phyloP scores from a whole-genome alignment of 169 alveolate genomes.

The Blepharisma undulans region DNA sequence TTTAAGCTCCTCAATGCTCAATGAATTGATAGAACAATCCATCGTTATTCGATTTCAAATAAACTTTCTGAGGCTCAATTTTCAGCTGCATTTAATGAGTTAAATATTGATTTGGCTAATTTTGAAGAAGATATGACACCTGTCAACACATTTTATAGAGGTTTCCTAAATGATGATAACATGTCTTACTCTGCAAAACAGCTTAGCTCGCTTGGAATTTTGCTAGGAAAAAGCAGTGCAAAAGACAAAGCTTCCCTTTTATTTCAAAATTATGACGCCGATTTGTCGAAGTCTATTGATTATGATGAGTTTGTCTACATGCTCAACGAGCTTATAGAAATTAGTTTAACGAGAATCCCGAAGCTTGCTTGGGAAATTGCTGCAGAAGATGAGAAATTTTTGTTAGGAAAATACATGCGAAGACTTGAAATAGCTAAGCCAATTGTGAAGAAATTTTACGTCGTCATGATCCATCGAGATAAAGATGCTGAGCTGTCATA shows the following conservation, averaged over 20 bases:
- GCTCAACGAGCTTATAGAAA: background rate
- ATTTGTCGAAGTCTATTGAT: background rate
- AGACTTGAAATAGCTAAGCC: background rate
- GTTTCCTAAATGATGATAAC: background rate
- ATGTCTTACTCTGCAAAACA: background rate
- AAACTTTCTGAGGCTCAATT: background rate
- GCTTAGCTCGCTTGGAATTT: constrained; percentile 9
- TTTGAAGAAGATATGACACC: background rate
- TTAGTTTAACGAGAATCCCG: background rate
- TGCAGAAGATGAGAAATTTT: background rate
- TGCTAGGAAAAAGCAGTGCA: background rate
- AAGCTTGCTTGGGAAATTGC: background rate
- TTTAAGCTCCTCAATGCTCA: background rate
- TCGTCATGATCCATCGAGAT: background rate
- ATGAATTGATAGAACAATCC: background rate
- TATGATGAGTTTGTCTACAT: background rate
- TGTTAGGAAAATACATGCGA: background rate
- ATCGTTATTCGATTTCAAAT: background rate
- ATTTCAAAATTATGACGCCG: constrained; percentile 5
- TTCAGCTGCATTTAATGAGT: background rate
- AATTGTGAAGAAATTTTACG: background rate
- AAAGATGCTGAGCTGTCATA: background rate
- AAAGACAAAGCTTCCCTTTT: background rate
- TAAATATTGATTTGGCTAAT: background rate
- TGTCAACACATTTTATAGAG: background rate